Evolutionary conservation across 2,329 filamentous ascomycete genomes (phyloP).

Genomic region (Atkinsonella texensis): DNA sequence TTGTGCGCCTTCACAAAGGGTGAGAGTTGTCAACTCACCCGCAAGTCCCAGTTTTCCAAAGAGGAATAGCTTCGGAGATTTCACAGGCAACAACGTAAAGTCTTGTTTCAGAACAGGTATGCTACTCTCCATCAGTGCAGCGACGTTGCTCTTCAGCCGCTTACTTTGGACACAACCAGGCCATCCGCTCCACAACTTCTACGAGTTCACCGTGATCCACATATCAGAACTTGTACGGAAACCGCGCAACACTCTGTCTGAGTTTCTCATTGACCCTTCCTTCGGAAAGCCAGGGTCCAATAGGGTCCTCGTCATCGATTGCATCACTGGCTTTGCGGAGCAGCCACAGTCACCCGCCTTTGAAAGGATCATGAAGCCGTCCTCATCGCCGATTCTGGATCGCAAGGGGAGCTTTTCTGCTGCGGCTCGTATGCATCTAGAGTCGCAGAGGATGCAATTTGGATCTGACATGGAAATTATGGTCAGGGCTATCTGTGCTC

Average conservation of each 20-base stretch:
- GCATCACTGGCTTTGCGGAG: slow-evolving; percentile 41
- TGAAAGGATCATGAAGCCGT: slow-evolving; percentile 21
- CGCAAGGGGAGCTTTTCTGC: slow-evolving; percentile 28
- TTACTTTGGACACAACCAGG: slow-evolving; percentile 23
- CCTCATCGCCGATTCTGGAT: slow-evolving; percentile 17
- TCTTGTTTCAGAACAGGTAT: slow-evolving; percentile 36
- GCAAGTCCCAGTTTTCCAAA: slow-evolving; percentile 48
- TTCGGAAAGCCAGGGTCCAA: slow-evolving; percentile 18
- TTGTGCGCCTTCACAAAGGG: slow-evolving; percentile 44
- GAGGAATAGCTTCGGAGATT: slow-evolving; percentile 37
- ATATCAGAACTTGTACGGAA: slow-evolving; percentile 43
- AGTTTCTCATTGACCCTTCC: slow-evolving; percentile 28
- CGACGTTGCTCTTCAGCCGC: neutral
- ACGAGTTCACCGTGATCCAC: slow-evolving; percentile 47
- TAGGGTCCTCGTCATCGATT: slow-evolving; percentile 49
- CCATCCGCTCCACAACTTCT: slow-evolving; percentile 52
- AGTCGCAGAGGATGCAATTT: slow-evolving; percentile 44
- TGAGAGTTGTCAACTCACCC: slow-evolving; percentile 46
- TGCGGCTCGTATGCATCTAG: slow-evolving; percentile 41
- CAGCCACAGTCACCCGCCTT: slow-evolving; percentile 37
- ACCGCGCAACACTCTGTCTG: slow-evolving; percentile 31
- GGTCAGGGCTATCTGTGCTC: slow-evolving; percentile 60
- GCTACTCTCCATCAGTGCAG: slow-evolving; percentile 5
- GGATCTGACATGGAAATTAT: slow-evolving; percentile 58
- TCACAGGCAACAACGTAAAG: slow-evolving; percentile 31